Conservation (phyloP, 495 filamentous ascomycete genomes). For the Lasiosphaeris hirsuta region DNA sequence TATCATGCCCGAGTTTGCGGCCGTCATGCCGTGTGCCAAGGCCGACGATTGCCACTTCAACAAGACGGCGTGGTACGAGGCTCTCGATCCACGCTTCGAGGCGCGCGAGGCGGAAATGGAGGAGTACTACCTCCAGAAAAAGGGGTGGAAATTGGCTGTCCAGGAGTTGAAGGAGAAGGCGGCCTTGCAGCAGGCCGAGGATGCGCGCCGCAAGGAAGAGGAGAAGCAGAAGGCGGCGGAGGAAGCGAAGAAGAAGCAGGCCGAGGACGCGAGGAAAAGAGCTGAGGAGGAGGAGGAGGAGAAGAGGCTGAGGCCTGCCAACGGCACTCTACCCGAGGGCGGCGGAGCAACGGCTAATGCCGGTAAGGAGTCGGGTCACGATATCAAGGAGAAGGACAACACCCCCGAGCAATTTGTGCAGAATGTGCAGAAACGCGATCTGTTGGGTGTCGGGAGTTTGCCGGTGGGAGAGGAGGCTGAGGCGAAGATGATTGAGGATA, state of each 20-base stretch:
- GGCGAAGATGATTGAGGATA: constrained; percentile 1
- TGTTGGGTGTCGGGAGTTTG: not conserved
- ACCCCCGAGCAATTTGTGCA: not conserved
- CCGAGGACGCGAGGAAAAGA: constrained; percentile 14
- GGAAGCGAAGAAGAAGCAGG: constrained; percentile 13
- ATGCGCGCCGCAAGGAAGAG: constrained; percentile 19
- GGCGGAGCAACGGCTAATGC: not conserved
- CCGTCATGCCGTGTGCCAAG: constrained; percentile 64
- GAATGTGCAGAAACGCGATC: not conserved
- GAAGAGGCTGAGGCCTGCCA: constrained; percentile 6
- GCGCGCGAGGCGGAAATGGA: constrained; percentile 37
- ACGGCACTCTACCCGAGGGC: not conserved
- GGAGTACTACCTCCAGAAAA: constrained; percentile 34
- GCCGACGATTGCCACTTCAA: constrained; percentile 70
- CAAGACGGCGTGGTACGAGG: constrained; percentile 59
- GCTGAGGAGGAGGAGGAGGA: constrained; percentile 17
- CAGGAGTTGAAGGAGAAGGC: constrained; percentile 22
- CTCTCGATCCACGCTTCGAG: constrained; percentile 49
- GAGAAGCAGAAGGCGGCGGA: constrained; percentile 9
- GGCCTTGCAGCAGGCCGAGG: constrained; percentile 3
- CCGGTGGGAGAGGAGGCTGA: not conserved
- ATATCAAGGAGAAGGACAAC: constrained; percentile 10
- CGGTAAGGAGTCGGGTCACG: not conserved
- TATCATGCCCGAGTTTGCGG: constrained; percentile 84
- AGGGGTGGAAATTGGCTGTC: constrained; percentile 32